A percentile compares a stretch with the other conserved stretches of the same genome.
Evolutionary conservation across 2,329 filamentous ascomycete species (phyloP).

Genomic region (Blastomyces percursus): DNA sequence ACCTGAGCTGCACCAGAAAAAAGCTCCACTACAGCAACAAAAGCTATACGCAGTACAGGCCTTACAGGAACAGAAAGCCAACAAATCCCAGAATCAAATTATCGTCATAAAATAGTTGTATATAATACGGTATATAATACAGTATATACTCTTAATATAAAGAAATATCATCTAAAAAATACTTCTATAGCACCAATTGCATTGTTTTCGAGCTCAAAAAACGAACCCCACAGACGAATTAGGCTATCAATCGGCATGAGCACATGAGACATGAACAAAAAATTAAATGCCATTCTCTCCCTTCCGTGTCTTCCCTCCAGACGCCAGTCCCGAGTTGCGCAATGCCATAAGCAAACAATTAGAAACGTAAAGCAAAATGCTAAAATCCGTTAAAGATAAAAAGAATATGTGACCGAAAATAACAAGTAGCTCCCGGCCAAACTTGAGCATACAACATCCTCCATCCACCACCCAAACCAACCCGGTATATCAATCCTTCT

Average conservation of each 20-base stretch:
- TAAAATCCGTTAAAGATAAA: not conserved
- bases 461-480: not conserved
- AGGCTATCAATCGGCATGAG: not conserved
- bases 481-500: constrained; percentile 52
- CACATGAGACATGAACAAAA: not conserved
- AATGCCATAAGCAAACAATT: constrained; percentile 1
- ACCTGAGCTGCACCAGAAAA: not conserved
- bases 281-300: not conserved
- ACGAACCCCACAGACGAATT: not conserved
- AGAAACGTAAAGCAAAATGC: not conserved
- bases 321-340: constrained; percentile 1
- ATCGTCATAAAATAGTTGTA: not conserved
- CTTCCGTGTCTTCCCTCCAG: not conserved
- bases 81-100: not conserved
- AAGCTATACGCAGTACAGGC: not conserved
- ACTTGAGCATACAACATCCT: not conserved
- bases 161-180: not conserved
- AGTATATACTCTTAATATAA: not conserved
- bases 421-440: too few species aligned
- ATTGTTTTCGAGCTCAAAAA: not conserved
- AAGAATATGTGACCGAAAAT: not conserved
- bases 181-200: not conserved
- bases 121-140: not conserved
- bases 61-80: not conserved
- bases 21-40: not conserved